Percentiles rank a stretch among this genome's conserved stretches.
Conservation (phyloP, 345 rosid genomes). For the Atalantia buxifolia region DNA sequence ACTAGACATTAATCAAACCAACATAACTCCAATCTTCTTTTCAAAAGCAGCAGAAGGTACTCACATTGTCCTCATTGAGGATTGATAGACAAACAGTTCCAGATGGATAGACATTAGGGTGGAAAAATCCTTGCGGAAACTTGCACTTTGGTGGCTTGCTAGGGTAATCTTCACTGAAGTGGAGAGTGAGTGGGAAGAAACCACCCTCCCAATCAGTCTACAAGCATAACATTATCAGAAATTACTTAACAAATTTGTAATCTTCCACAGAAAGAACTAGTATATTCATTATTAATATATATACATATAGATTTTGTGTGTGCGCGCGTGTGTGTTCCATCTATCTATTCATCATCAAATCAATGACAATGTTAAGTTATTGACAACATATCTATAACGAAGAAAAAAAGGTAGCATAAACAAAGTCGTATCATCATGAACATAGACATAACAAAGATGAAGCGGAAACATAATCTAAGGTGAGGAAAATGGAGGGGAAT, state of each 20-base stretch:
- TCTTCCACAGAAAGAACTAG: not conserved
- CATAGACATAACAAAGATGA: not conserved
- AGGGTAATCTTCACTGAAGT: slow-evolving; percentile 85
- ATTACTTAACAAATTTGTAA: not conserved
- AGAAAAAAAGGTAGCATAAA: not conserved
- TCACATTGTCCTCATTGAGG: slow-evolving; percentile 82
- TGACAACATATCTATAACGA: not conserved
- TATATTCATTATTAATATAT: too few species aligned
- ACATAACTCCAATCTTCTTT: not conserved
- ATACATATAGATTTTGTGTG: too few species aligned
- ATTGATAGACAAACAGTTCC: slow-evolving; percentile 91
- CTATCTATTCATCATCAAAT: not conserved
- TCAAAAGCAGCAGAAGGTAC: slow-evolving; percentile 18
- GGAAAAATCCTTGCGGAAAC: slow-evolving; percentile 79
- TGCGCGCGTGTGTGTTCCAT: too few species aligned
- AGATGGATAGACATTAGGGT: slow-evolving; percentile 90
- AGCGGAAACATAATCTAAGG: not conserved
- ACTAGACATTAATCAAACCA: not conserved
- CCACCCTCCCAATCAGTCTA: slow-evolving; percentile 98
- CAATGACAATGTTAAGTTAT: not conserved
- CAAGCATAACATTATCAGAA: slow-evolving; percentile 16
- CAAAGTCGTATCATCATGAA: not conserved
- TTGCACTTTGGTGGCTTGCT: slow-evolving; percentile 93
- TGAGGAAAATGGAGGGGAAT: not conserved
- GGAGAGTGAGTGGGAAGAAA: slow-evolving; percentile 68